Base-by-base conservation (phyloP, 192 early-diverging fungal species). In the Cladochytrium replicatum region DNA sequence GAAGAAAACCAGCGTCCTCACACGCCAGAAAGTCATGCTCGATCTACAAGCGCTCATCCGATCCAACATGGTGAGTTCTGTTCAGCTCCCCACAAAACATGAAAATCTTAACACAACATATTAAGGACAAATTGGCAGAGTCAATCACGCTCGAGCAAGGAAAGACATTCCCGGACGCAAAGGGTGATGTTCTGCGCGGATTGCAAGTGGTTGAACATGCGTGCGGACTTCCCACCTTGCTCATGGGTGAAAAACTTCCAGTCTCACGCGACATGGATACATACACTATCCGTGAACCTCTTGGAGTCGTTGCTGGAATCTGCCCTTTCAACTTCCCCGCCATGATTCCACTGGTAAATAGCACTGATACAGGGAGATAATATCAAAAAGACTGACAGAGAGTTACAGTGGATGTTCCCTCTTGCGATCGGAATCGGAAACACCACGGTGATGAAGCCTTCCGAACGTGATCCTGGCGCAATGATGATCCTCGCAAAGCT, bases 321-420 rank as follows among this genome's bases (percentile, higher is more conserved):
- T 82, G 82, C 54, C 91, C 93, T 37, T 97, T 97, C 77, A 97
- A 97, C 64, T 97, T 97, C 67, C 93, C 93, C 2, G 93, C 91
- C 30, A 94, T 93, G 91, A 69, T 77, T 40, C 67, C 67, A 1
- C 40, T 65, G 54, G 60, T 62, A 57, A n/a, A 41, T 42, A 0
- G 25, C 59, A 17, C 8, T 13, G 24, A 1, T 27, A 50, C 3
- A 8, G 23, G 2, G 22, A 17, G 19, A 21, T 9, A 2, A 2
- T 26, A 34, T 4, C 2, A 29, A 2, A 1, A 8, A 43, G 40
- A 23, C 40, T 5, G 21, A 29, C 25, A 51, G 50, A 27, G 41
- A 31, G 39, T 60, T 82, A 43, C 66, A 89, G 53, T 97, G 93
- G 93, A 88, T 97, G 78, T 91, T 97, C 76, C 93, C 93, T 9